Conservation (phyloP, 768 basidiomycete genomes). For the Rhodotorula paludigena region DNA sequence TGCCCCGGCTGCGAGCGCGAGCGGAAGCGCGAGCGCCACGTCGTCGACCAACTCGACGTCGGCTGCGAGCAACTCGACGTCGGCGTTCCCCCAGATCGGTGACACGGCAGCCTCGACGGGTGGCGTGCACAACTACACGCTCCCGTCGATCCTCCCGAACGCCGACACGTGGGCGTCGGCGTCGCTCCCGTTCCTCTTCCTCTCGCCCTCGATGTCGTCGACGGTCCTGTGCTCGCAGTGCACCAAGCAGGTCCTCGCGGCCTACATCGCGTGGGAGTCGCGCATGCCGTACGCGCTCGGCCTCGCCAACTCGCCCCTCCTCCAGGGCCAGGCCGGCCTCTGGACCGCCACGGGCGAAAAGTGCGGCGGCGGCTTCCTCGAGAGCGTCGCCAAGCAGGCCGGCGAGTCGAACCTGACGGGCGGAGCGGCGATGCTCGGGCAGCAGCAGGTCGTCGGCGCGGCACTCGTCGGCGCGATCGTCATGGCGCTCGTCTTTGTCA, state of each 20-base stretch:
- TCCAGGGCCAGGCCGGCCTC: constrained; percentile 62
- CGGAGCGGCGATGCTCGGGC: neutral
- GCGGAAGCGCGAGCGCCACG: neutral
- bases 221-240: constrained; percentile 70
- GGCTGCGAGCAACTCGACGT: neutral
- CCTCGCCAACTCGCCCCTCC: constrained; percentile 59
- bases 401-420: constrained; percentile 34
- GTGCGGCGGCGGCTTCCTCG: constrained; percentile 60
- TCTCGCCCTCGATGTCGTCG: constrained; percentile 55
- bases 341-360: constrained; percentile 60
- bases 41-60: neutral
- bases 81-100: no score
- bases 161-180: constrained; percentile 53
- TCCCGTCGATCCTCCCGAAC: constrained; percentile 46
- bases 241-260: constrained; percentile 66
- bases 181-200: constrained; percentile 71
- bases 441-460: neutral
- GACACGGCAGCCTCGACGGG: no score
- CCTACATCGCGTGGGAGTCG: constrained; percentile 74
- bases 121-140: constrained; percentile 10
- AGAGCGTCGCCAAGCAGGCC: constrained; percentile 27
- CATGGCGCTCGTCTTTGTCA: neutral
- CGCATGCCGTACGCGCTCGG: constrained; percentile 67
- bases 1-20: no score
- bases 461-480: neutral